Evolutionary conservation across 2,329 filamentous ascomycete species (phyloP), one percentile per base, ranked within the genome.

Genomic region (Colletotrichum lentis): DNA sequence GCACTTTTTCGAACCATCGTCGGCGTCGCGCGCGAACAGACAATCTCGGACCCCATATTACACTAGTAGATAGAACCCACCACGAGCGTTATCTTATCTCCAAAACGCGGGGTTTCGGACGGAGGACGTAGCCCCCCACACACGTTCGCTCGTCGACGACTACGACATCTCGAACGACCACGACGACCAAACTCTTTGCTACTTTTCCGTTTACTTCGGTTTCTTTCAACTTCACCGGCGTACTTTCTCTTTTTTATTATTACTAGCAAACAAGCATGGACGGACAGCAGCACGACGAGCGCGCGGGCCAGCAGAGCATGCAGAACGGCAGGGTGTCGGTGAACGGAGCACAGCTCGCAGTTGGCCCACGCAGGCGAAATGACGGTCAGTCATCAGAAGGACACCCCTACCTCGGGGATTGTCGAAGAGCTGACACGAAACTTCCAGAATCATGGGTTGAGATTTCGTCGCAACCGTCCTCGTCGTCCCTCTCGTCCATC

Each of bases 361-460:
- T 55, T 41, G 69, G 64, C 49, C 69, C 64, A 35, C 69, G 60
- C 2, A 67, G 69, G 54, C 67, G 67, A 44, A 71, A 71, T 37
- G 69, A 71, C 49, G 69, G 69, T 71, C 60, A 70, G 64, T 69
- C 39, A 31, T 64, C 53, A 60, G 72, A 73, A 55, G 71, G 73
- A 53, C 72, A 71, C 43, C 73, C 73, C 43, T 67, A 14, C 4
- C 10, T 49, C 24, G 39, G 27, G n/a, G 11, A 18, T 31, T n/a
- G 53, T n/a, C 5, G 31, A 39, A n/a, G 20, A 37, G 20, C 69
- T 71, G 43, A 71, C 63, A 47, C 16, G 5, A 37, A 24, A 2
- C 12, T 31, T 55, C 72, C 83, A 94, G 96, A 98, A 82, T 97
- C 96, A 10, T 99, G 96, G 96, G 89, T 98, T 73, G 95, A 99